Base-by-base conservation (phyloP, 2,329 filamentous ascomycete genomes). In the Xylaria polymorpha region DNA sequence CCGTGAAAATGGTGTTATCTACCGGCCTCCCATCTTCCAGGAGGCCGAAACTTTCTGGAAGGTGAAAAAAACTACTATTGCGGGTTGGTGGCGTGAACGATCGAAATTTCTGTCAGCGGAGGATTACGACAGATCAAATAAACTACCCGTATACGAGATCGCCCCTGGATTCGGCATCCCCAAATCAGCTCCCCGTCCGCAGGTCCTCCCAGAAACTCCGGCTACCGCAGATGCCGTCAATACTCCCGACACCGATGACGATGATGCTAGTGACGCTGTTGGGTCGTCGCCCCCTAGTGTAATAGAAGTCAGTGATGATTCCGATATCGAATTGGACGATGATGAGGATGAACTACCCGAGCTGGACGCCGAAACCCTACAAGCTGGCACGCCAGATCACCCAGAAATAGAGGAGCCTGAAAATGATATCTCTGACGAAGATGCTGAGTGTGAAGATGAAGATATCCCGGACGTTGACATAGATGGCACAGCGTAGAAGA, bases 251-350 rank as follows among this genome's bases (percentile, higher is more conserved):
- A n/a, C 43, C 29, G 9, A 53, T 18, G 25, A n/a, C 29, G 53
- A 61, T 32, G 55, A 64, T 48, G 48, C 50, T n/a, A 29, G 29
- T 18, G 64, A 51, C 20, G 43, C 18, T 61, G 57, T 48, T 35
- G 37, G 48, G 15, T 25, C 25, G 3, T 32, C 46, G n/a, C 25
- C 39, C 22, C 15, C 58, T n/a, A 53, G 15, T n/a, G 32, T 48
- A 39, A 62, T 61, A 20, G 58, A 57, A 53, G 63, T 67, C 32
- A 67, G 65, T 62, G 64, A 70, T 35, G 29, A 46, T 58, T 66
- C 60, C 25, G 55, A 66, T 46, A 46, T 48, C 10, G 65, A 67
- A 43, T 50, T 37, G 12, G 55, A 64, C 3, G 39, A 51, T 37
- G 61, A 63, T 50, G 35, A 67, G 48, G 53, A 68, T 29, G 62